A percentile compares a stretch with the other conserved stretches of the same genome.
These are phyloP conservation scores for Arabidopsis suecica DNA, from an alignment of 345 rosid genomes.

Conservation along the genomic window DNA sequence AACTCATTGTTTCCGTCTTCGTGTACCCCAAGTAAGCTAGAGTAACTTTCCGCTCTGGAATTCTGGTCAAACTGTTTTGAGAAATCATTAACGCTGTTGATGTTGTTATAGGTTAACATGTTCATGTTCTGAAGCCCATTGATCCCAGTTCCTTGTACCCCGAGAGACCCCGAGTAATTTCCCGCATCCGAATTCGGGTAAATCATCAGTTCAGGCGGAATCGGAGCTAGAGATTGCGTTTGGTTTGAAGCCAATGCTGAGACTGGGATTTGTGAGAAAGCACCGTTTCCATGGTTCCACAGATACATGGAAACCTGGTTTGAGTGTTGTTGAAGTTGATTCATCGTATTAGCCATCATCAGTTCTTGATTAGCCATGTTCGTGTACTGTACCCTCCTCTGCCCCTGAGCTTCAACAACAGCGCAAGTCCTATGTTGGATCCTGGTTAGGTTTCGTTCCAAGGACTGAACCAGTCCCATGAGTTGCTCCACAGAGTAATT, in stretches of 20 bases:
- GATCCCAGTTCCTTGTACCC: conserved; percentile 3
- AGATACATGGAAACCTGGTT: conserved; percentile 9
- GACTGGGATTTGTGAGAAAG: conserved; percentile 22
- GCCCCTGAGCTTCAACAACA: conserved; percentile 32
- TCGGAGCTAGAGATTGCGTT: conserved; percentile 25
- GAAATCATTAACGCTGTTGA: not conserved
- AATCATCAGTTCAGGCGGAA: conserved; percentile 9
- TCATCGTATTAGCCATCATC: conserved; percentile 22
- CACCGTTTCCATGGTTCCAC: conserved; percentile 21
- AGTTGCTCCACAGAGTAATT: conserved; percentile 38
- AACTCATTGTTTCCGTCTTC: not conserved
- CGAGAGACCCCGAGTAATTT: conserved; percentile 7
- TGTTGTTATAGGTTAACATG: conserved; percentile 19
- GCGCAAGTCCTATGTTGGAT: conserved; percentile 11
- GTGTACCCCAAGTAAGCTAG: not conserved
- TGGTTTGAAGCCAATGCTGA: conserved; percentile 25
- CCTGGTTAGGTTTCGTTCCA: conserved; percentile 19
- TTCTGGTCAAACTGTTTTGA: conserved; percentile 9
- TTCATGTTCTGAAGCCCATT: not conserved
- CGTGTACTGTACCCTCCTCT: conserved; percentile 21
- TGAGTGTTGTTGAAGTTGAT: conserved; percentile 33
- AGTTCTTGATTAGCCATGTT: conserved; percentile 30
- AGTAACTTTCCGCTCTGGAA: not conserved
- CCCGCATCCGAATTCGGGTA: conserved; percentile 9
- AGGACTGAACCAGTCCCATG: conserved; percentile 15